Conservation (phyloP, 2,329 filamentous ascomycete genomes). For the Pseudopyrenochaeta lycopersici region DNA sequence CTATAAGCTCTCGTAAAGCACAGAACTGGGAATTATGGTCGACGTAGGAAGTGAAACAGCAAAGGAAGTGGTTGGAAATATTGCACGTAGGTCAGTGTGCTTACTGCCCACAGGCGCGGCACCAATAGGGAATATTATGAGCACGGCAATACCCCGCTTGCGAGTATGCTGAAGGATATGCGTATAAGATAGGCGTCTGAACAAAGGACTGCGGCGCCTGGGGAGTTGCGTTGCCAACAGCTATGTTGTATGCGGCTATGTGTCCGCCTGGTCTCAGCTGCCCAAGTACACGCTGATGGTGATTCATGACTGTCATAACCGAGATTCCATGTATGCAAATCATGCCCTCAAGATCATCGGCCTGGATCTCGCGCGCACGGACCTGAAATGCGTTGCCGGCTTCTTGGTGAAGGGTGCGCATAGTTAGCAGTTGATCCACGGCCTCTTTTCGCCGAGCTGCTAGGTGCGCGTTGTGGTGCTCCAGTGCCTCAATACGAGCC, state of each 20-base stretch:
- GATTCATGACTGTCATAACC: constrained; percentile 21
- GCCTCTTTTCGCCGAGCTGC: constrained; percentile 23
- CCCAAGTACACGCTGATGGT: constrained; percentile 22
- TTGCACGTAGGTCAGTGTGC: too few species aligned
- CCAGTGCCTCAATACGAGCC: constrained; percentile 18
- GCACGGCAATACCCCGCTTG: constrained; percentile 16
- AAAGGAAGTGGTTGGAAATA: too few species aligned
- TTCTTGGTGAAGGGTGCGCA: constrained; percentile 27
- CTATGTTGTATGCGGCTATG: background rate
- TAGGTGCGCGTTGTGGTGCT: constrained; percentile 13
- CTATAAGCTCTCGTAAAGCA: too few species aligned
- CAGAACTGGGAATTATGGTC: too few species aligned
- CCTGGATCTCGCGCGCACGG: constrained; percentile 21
- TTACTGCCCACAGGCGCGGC: constrained; percentile 16
- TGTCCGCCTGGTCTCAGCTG: constrained; percentile 7
- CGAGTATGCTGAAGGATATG: constrained; percentile 15
- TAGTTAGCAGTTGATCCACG: constrained; percentile 21
- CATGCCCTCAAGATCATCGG: constrained; percentile 30
- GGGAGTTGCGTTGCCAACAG: background rate
- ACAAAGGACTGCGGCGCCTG: background rate
- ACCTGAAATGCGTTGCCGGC: constrained; percentile 26
- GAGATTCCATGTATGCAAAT: constrained; percentile 16
- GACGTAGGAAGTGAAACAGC: too few species aligned
- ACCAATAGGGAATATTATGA: constrained; percentile 21
- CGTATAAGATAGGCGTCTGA: background rate